Evolutionary conservation across 495 filamentous ascomycete species (phyloP).

Genomic region (Bacidia rubella): DNA sequence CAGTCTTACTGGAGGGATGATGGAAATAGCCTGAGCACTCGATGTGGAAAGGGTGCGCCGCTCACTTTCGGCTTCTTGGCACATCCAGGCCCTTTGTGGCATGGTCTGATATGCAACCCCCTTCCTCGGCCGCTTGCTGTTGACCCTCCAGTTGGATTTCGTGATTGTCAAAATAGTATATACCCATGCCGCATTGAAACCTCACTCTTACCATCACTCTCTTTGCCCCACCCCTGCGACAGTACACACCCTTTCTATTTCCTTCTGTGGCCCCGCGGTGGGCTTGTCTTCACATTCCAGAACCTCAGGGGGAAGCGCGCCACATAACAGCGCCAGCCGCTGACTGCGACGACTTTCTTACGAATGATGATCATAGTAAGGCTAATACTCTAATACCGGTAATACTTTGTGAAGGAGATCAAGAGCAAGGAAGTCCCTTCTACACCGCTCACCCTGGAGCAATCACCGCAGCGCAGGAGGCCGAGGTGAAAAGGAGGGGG

Average conservation of each 20-base stretch:
- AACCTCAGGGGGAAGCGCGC: background rate
- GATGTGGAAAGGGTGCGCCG: too few species aligned
- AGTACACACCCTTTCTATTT: background rate
- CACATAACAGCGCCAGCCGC: background rate
- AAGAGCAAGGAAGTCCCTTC: background rate
- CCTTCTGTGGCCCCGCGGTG: background rate
- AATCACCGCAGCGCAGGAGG: slow-evolving; percentile 1
- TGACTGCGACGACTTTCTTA: background rate
- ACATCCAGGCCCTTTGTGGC: background rate
- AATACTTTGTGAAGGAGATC: background rate
- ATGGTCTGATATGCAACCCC: background rate
- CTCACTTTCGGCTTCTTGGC: background rate
- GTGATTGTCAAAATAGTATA: background rate
- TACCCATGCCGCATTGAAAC: background rate
- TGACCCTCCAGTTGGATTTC: background rate
- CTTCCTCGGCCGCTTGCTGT: background rate
- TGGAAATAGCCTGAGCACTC: background rate
- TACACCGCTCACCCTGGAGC: background rate
- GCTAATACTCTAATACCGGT: background rate
- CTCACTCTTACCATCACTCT: background rate
- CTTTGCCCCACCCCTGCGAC: background rate
- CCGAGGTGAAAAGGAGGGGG: slow-evolving; percentile 1
- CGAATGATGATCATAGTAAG: slow-evolving; percentile 3
- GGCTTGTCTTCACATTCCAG: background rate
- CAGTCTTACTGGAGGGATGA: background rate